Evolutionary conservation across 78 protist species (phyloP), one percentile per base, ranked within the genome.

Genomic region (Emiliania huxleyi): DNA sequence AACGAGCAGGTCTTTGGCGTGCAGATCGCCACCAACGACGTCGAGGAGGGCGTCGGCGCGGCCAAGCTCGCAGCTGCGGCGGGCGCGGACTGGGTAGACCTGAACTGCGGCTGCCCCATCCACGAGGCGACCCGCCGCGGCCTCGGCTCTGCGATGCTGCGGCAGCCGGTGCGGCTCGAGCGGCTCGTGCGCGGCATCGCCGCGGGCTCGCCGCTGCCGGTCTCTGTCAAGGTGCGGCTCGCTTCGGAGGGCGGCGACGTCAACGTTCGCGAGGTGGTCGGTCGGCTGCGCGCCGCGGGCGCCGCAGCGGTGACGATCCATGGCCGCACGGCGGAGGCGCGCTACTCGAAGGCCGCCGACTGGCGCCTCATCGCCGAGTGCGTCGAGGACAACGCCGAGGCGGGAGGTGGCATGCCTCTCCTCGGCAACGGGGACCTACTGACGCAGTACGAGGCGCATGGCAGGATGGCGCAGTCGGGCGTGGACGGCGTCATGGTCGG

Each of bases 21-120:
- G 18, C 99, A 98, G 84, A 56, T 97, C 22, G 94, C 98, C 75
- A 98, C 97, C 38, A 35, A 77, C 29, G 55, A 71, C 43, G 62
- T 91, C 29, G 98, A 95, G 71, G 22, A 45, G 26, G 87, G 94
- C 45, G 62, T 35, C 11, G 2, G 69, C 46, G 85, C 49, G 46
- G 46, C 25, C 25, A 35, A 26, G 45, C 2, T 90, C 45, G 83
- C 52, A 8, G 33, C 23, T 19, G 29, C n/a, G 35, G 44, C 62
- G 26, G 79, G 91, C 37, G 92, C 90, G 0, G 98, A 98, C 93
- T 98, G 96, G 56, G 91, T 98, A n/a, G 99, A 98, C 75, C 22
- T 98, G 46, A 98, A 98, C 93, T 92, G 93, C 44, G 99, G 99
- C 8, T 98, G 99, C 81, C 99, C 99, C 15, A 92, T 98, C 77